A percentile compares a stretch with the other conserved stretches of the same genome.
phyloP scores from a whole-genome alignment of 352 stramenopile genomes.

The Pseudoperonospora humuli region DNA sequence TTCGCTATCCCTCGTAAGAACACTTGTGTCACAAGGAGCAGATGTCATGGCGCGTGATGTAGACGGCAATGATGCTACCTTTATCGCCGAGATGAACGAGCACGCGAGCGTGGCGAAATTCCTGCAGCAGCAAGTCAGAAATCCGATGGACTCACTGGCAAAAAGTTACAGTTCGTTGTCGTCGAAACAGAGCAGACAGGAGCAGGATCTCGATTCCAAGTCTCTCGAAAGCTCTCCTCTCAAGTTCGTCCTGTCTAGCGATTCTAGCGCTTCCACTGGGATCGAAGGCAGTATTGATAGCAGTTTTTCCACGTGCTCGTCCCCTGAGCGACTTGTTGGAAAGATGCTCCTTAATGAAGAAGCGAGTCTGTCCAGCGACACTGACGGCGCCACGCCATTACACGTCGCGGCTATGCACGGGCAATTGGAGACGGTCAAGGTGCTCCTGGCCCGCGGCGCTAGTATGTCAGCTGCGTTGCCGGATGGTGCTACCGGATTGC shows the following conservation, averaged over 20 bases:
- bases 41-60: conserved; percentile 34
- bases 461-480: conserved; percentile 37
- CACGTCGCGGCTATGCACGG: conserved; percentile 53
- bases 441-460: conserved; percentile 35
- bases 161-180: conserved; percentile 16
- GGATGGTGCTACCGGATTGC: conserved; percentile 34
- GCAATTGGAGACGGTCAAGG: conserved; percentile 47
- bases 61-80: conserved; percentile 40
- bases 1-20: conserved; percentile 31
- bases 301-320: conserved; percentile 23
- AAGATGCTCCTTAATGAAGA: conserved; percentile 17
- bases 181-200: conserved; percentile 19
- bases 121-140: conserved; percentile 24
- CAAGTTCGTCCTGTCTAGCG: conserved; percentile 20
- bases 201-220: conserved; percentile 10
- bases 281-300: conserved; percentile 17
- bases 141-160: conserved; percentile 8
- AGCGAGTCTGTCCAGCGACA: conserved; percentile 13
- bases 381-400: conserved; percentile 42
- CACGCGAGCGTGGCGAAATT: conserved; percentile 37
- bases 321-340: conserved; percentile 17
- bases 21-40: conserved; percentile 28
- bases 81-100: conserved; percentile 45
- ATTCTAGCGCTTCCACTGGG: conserved; percentile 16
- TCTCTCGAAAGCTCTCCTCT: conserved; percentile 12